phyloP scores from a whole-genome alignment of 345 rosid genomes.

The Anacardium occidentale region DNA sequence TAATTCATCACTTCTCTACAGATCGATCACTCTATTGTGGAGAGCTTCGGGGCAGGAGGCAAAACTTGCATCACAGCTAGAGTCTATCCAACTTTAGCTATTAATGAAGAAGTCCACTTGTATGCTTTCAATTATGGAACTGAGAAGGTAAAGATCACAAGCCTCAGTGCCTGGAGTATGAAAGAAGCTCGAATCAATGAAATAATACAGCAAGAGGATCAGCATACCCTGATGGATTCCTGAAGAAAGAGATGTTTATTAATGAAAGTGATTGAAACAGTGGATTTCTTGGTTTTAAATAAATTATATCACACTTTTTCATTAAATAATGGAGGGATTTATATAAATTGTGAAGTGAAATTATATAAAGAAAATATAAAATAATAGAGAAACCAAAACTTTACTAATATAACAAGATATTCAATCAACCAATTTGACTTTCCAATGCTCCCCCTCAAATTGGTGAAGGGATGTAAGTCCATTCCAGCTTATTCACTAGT shows the following conservation, averaged over 20 bases:
- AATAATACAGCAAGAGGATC: background rate
- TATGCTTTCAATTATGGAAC: constrained; percentile 64
- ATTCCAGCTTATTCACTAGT: too few species aligned
- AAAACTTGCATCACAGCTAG: constrained; percentile 66
- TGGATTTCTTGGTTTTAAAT: too few species aligned
- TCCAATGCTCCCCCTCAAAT: too few species aligned
- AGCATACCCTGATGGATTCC: background rate
- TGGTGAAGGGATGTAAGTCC: too few species aligned
- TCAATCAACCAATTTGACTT: too few species aligned
- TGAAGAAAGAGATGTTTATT: background rate
- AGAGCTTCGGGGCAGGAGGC: constrained; percentile 76
- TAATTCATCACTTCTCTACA: constrained; percentile 17
- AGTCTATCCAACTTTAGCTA: constrained; percentile 60
- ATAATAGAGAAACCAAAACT: too few species aligned
- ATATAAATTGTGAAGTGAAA: too few species aligned
- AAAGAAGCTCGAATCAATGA: constrained; percentile 44
- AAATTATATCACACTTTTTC: too few species aligned
- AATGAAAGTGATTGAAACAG: too few species aligned
- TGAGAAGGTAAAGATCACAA: constrained; percentile 36
- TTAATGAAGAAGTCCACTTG: constrained; percentile 36
- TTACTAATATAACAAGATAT: too few species aligned
- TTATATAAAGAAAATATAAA: too few species aligned
- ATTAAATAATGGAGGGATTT: too few species aligned
- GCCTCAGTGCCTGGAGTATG: constrained; percentile 75
- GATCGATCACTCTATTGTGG: constrained; percentile 79